A percentile compares a stretch with the other conserved stretches of the same genome.
Conservation (phyloP, 768 basidiomycete genomes). For the Lentinula raphanica region DNA sequence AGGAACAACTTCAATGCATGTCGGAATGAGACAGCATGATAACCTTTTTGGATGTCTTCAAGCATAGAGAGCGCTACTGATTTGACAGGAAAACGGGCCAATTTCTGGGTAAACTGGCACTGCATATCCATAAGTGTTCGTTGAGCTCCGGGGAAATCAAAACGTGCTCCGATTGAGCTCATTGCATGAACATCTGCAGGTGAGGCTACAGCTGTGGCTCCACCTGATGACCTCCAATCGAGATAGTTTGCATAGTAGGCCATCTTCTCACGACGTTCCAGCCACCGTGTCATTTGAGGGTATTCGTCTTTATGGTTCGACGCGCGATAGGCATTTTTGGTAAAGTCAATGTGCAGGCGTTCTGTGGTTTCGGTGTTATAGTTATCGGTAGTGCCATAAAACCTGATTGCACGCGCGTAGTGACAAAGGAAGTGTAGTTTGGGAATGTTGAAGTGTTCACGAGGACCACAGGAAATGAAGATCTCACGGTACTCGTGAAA, state of each 20-base stretch:
- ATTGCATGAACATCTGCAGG: too few species aligned
- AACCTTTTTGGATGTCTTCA: background rate
- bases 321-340: conserved; percentile 15
- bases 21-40: background rate
- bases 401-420: too few species aligned
- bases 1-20: background rate
- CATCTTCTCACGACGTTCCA: background rate
- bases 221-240: background rate
- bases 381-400: conserved; percentile 17
- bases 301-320: conserved; percentile 24
- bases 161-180: background rate
- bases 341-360: conserved; percentile 17
- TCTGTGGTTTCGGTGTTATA: conserved; percentile 22
- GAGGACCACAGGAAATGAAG: too few species aligned
- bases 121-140: background rate
- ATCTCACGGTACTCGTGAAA: too few species aligned
- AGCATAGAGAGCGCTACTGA: background rate
- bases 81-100: background rate
- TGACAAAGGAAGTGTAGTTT: too few species aligned
- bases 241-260: background rate
- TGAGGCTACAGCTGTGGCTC: too few species aligned
- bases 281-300: conserved; percentile 8
- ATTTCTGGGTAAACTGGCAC: background rate
- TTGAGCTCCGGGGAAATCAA: background rate
- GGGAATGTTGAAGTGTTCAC: too few species aligned